Evolutionary conservation across 768 basidiomycete species (phyloP).

Genomic region (Tephrocybe sp.): DNA sequence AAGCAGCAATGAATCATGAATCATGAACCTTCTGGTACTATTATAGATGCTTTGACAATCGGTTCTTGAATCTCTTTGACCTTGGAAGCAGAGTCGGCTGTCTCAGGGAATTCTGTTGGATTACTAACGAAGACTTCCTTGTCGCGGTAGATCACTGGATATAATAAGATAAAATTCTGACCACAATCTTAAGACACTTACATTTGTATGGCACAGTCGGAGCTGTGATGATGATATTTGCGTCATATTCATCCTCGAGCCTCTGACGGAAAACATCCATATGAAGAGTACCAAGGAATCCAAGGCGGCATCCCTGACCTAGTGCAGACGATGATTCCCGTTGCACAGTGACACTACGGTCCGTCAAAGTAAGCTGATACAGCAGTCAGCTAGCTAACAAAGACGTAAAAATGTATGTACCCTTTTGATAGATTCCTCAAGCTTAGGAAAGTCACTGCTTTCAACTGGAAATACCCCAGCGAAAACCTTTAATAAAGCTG

Average conservation of each 20-base stretch:
- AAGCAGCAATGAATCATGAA: background rate
- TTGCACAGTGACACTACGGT: constrained; percentile 87
- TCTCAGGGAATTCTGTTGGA: constrained; percentile 94
- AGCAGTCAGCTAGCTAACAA: constrained; percentile 15
- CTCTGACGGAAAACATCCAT: constrained; percentile 97
- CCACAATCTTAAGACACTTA: constrained; percentile 27
- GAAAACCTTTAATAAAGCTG: constrained; percentile 69
- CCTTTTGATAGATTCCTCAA: constrained; percentile 93
- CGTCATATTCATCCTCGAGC: constrained; percentile 94
- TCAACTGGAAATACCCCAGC: constrained; percentile 95
- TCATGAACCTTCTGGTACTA: constrained; percentile 81
- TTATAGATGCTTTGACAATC: constrained; percentile 89
- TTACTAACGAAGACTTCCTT: constrained; percentile 75
- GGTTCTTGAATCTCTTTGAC: constrained; percentile 88
- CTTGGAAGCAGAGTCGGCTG: constrained; percentile 54
- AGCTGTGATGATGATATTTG: constrained; percentile 92
- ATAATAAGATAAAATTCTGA: constrained; percentile 3
- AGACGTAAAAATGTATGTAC: constrained; percentile 41
- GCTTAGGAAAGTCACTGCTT: constrained; percentile 85
- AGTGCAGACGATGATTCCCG: constrained; percentile 92
- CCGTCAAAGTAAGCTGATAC: constrained; percentile 74
- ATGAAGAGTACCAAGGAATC: constrained; percentile 93
- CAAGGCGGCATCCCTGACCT: constrained; percentile 92
- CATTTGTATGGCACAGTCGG: constrained; percentile 95
- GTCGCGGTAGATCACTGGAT: constrained; percentile 73